Evolutionary conservation across 495 filamentous ascomycete species (phyloP), one percentile per base, ranked within the genome.

Genomic region (Paragyromitra xinjiangensis): DNA sequence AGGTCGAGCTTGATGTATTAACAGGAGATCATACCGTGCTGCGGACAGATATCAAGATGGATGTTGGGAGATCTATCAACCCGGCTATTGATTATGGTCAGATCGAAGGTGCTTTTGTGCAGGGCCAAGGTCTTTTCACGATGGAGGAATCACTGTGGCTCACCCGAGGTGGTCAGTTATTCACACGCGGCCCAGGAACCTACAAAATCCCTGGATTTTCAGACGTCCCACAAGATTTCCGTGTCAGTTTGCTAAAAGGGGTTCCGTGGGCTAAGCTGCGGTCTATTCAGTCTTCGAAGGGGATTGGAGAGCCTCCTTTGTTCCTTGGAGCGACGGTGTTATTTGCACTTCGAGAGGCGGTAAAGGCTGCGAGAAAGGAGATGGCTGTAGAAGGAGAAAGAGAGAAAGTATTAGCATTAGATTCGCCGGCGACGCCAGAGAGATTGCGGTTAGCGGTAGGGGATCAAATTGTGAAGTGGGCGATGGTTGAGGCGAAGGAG

Each of bases 401-500:
- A 19, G 86, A 87, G 73, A 85, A 87, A 11, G 59, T 94, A 71
- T 78, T 95, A 82, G 83, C 81, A 48, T 80, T 95, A 74, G 86
- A 89, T 80, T 92, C 90, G 75, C 93, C 93, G 12, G 92, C 92
- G 3, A 98, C 95, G 37, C 89, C 93, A 0, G 95, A 98, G 87
- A 88, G 93, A 82, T 94, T 98, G 66, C 85, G 95, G 78, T 82
- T 94, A 26, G 90, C 89, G 34, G 95, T 94, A 83, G 92, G 89
- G 22, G 95, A 98, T 89, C 91, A 92, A 26, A 96, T 98, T 81
- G 85, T 98, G 73, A 90, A 92, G 85, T 86, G 92, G 82, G 89
- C 89, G 12, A 86, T 88, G 68, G 94, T 98, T 40, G 75, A 87
- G 77, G 89, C 91, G 7, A 87, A 86, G 85, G 92, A 94, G 78